phyloP scores from a whole-genome alignment of 2,329 filamentous ascomycete genomes.

The Drechslerella dactyloides region DNA sequence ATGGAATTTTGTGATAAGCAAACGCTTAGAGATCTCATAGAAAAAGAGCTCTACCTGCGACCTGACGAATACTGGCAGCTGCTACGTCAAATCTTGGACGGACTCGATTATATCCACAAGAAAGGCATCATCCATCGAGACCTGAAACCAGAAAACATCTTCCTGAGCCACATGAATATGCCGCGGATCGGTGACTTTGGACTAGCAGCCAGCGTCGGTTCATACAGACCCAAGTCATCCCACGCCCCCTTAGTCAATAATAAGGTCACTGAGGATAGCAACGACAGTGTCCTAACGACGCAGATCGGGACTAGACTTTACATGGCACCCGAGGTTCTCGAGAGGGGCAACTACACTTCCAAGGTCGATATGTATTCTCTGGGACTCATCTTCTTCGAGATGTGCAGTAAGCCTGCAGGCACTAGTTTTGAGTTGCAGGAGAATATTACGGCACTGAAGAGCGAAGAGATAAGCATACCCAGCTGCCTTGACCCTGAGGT shows the following conservation, averaged over 20 bases:
- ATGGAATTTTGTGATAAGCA: constrained; percentile 98
- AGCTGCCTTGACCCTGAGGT: constrained; percentile 41
- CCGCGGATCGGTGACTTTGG: constrained; percentile 98
- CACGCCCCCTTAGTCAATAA: constrained; percentile 4
- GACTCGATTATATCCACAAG: constrained; percentile 85
- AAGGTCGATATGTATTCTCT: constrained; percentile 99
- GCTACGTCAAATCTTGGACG: constrained; percentile 89
- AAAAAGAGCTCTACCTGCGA: constrained; percentile 74
- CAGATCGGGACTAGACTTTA: constrained; percentile 83
- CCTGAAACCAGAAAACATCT: constrained; percentile 95
- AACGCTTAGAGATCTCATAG: constrained; percentile 88
- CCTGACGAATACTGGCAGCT: constrained; percentile 84
- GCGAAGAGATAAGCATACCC: constrained; percentile 38
- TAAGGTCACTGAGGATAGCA: constrained; percentile 30
- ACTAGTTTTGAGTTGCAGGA: constrained; percentile 67
- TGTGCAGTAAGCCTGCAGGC: constrained; percentile 65
- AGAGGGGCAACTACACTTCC: constrained; percentile 79
- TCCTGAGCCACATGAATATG: constrained; percentile 87
- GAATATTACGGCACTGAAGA: constrained; percentile 37
- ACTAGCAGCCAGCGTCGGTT: constrained; percentile 83
- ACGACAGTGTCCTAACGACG: constrained; percentile 58
- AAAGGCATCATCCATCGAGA: constrained; percentile 94
- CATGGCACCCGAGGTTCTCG: constrained; percentile 88
- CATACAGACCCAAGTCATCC: constrained; percentile 68
- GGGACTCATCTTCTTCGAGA: constrained; percentile 97